phyloP scores from a whole-genome alignment of 2,329 filamentous ascomycete genomes.

The Graphium sp. region DNA sequence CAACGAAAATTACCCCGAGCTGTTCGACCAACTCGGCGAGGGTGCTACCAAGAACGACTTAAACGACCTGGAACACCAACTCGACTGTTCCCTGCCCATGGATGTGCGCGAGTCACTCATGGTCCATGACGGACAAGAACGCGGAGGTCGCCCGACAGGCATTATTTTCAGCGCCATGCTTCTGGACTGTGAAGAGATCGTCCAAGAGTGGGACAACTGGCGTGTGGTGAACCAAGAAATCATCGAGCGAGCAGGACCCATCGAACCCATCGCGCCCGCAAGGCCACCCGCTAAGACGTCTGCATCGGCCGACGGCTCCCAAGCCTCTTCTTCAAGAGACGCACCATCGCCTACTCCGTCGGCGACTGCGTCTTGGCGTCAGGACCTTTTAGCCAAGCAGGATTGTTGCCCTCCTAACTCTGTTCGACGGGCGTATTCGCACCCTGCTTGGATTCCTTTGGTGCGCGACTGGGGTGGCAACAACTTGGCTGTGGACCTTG shows the following conservation, averaged over 20 bases:
- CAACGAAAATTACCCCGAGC: conserved; percentile 87
- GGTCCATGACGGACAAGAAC: conserved; percentile 92
- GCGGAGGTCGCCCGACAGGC: conserved; percentile 77
- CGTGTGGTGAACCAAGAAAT: conserved; percentile 83
- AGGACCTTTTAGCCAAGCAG: conserved; percentile 70
- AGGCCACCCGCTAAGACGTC: too few relatives aligned
- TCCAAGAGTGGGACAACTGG: conserved; percentile 97
- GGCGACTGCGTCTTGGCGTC: conserved; percentile 48
- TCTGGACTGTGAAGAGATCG: conserved; percentile 93
- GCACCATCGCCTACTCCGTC: conserved; percentile 12
- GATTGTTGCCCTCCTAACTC: conserved; percentile 75
- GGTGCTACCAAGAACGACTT: conserved; percentile 86
- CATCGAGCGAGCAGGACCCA: conserved; percentile 35
- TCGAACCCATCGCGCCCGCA: conserved; percentile 18
- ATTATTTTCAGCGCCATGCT: conserved; percentile 91
- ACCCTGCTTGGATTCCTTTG: conserved; percentile 88
- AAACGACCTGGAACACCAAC: conserved; percentile 89
- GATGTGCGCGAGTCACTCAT: conserved; percentile 86
- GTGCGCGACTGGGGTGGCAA: conserved; percentile 98
- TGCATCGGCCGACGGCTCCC: conserved; percentile 36
- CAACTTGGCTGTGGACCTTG: conserved; percentile 84
- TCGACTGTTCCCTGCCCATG: conserved; percentile 85
- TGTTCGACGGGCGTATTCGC: conserved; percentile 83
- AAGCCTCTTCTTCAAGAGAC: conserved; percentile 53
- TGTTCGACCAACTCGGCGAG: conserved; percentile 85